phyloP scores from a whole-genome alignment of 148 eudicot species.

The Tetragonia tetragonoides region DNA sequence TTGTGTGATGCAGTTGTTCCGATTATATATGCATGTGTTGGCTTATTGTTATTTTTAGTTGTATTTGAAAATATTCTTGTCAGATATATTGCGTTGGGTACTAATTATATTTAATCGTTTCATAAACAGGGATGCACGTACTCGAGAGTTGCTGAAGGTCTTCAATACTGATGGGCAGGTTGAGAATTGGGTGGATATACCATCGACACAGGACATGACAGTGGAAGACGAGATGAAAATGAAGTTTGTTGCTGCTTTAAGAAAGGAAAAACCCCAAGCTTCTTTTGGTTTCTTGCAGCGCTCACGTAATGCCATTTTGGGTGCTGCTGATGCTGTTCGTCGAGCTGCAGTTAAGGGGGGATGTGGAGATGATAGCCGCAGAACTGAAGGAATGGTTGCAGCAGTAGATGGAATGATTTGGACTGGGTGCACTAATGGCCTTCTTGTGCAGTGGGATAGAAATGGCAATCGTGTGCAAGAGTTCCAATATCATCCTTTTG shows the following conservation, averaged over 20 bases:
- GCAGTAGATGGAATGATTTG: constrained; percentile 76
- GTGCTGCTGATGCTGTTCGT: constrained; percentile 99
- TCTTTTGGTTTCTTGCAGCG: constrained; percentile 74
- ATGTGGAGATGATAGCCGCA: constrained; percentile 69
- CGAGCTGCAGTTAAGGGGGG: constrained; percentile 89
- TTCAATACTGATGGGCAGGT: constrained; percentile 83
- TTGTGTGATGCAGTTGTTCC: not conserved
- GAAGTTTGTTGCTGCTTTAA: constrained; percentile 50
- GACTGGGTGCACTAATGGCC: constrained; percentile 83
- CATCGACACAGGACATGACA: constrained; percentile 49
- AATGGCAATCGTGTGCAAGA: constrained; percentile 89
- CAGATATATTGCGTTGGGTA: not conserved
- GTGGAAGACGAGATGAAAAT: constrained; percentile 64
- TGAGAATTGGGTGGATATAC: constrained; percentile 53
- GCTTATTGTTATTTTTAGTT: not conserved
- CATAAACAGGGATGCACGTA: constrained; percentile 79
- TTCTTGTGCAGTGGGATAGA: constrained; percentile 91
- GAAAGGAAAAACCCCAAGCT: constrained; percentile 72
- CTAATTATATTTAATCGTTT: constrained; percentile 3
- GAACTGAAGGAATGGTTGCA: constrained; percentile 68
- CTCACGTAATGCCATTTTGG: constrained; percentile 90
- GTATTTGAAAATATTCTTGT: not conserved
- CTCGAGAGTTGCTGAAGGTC: constrained; percentile 80
- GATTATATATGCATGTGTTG: not conserved
- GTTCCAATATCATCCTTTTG: constrained; percentile 51